phyloP scores from a whole-genome alignment of 2,329 filamentous ascomycete species.

The Ophiocordyceps camponoti-saundersi region DNA sequence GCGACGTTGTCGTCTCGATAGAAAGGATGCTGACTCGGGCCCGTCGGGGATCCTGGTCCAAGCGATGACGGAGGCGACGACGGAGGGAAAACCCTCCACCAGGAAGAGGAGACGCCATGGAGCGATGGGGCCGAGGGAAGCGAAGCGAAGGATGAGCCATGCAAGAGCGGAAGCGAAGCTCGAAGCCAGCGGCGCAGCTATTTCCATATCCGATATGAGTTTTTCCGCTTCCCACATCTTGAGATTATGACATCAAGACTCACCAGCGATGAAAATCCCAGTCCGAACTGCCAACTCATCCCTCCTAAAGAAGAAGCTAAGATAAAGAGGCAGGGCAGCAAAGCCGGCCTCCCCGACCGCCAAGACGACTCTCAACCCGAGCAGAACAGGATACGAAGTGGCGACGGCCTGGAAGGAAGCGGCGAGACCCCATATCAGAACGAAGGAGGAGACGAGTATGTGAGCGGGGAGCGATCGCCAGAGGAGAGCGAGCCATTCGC shows the following conservation, averaged over 20 bases:
- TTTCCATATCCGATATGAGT: too few relatives aligned
- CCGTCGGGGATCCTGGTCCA: conserved; percentile 65
- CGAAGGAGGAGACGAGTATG: conserved; percentile 40
- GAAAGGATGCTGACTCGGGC: conserved; percentile 46
- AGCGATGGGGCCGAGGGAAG: conserved; percentile 48
- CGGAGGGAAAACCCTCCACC: conserved; percentile 69
- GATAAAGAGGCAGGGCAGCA: conserved; percentile 44
- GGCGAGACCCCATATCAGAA: conserved; percentile 62
- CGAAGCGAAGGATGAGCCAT: conserved; percentile 59
- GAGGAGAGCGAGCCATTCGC: conserved; percentile 48
- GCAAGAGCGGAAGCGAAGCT: conserved; percentile 64
- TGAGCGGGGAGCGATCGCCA: conserved; percentile 45
- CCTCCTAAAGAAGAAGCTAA: conserved; percentile 46
- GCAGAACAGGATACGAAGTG: conserved; percentile 43
- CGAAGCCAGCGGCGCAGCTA: conserved; percentile 65
- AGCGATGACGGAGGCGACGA: conserved; percentile 56
- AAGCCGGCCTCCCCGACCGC: conserved; percentile 51
- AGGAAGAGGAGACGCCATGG: conserved; percentile 79
- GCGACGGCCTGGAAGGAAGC: conserved; percentile 57
- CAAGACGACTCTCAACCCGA: conserved; percentile 37
- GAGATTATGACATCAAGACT: background rate
- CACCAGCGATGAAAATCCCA: conserved; percentile 67
- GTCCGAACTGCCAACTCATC: conserved; percentile 71
- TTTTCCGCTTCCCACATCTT: background rate
- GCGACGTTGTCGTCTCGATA: conserved; percentile 45